Conservation (phyloP, 306 rosid species). For the Cucurbita ficifolia region DNA sequence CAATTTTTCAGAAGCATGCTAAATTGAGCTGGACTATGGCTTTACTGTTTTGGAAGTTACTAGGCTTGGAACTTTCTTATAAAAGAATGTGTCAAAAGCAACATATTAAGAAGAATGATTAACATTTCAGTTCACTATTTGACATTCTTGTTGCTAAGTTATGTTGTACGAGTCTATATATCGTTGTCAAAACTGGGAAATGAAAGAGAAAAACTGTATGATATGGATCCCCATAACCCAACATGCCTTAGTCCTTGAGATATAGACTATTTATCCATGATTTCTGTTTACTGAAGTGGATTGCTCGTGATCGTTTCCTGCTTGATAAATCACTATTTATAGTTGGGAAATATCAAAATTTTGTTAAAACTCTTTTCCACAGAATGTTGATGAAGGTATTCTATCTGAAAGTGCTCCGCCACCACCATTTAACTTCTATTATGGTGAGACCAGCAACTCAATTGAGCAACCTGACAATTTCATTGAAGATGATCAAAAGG, state of each 20-base stretch:
- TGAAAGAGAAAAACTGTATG: neutral
- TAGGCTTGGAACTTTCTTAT: neutral
- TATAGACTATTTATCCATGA: neutral
- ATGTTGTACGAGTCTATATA: neutral
- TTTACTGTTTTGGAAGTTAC: neutral
- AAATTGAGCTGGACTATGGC: neutral
- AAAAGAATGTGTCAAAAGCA: neutral
- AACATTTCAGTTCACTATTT: neutral
- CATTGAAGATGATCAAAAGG: slow-evolving; percentile 25
- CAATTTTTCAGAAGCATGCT: neutral
- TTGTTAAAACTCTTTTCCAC: slow-evolving; percentile 6
- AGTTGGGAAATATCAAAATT: neutral
- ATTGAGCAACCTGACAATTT: slow-evolving; percentile 22
- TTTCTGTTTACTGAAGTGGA: neutral
- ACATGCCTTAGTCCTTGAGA: neutral
- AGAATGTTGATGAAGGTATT: slow-evolving; percentile 22
- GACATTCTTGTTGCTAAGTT: neutral
- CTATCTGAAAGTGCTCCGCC: slow-evolving; percentile 16
- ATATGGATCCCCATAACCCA: neutral
- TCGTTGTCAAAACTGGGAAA: neutral
- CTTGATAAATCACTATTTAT: neutral
- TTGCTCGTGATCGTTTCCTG: neutral
- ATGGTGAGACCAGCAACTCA: slow-evolving; percentile 54
- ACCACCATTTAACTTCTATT: slow-evolving; percentile 20
- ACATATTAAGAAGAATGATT: neutral